These are phyloP conservation scores for Simplicillium aogashimaense DNA, from an alignment of 2,329 filamentous ascomycete species.

Conservation along the genomic window DNA sequence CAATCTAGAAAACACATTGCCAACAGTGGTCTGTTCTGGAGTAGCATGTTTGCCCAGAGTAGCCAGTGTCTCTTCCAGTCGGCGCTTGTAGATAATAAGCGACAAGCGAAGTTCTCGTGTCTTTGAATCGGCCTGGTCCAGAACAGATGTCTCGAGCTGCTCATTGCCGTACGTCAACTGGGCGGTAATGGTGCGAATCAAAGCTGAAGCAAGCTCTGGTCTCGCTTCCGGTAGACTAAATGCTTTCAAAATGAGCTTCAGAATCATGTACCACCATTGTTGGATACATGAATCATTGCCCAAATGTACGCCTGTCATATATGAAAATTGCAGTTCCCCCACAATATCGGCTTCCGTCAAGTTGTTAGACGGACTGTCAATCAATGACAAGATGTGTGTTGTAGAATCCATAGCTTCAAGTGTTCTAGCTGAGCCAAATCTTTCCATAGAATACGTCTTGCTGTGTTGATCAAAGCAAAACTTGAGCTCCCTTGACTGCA, in stretches of 20 bases:
- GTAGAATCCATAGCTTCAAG: conserved; percentile 38
- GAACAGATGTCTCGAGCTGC: conserved; percentile 34
- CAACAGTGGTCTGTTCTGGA: conserved; percentile 31
- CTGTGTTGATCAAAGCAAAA: conserved; percentile 36
- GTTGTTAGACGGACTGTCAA: conserved; percentile 18
- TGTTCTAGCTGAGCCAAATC: conserved; percentile 26
- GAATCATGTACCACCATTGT: conserved; percentile 50
- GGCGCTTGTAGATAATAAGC: conserved; percentile 44
- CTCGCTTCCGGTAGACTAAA: conserved; percentile 30
- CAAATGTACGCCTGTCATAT: conserved; percentile 45
- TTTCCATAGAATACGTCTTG: conserved; percentile 29
- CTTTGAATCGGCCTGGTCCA: conserved; percentile 23
- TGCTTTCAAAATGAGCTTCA: conserved; percentile 40
- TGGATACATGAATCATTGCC: conserved; percentile 50
- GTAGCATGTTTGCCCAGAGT: conserved; percentile 25
- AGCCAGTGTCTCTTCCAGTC: conserved; percentile 36
- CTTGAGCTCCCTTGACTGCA: conserved; percentile 28
- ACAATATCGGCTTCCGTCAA: conserved; percentile 33
- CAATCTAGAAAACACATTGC: conserved; percentile 32
- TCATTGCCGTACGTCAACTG: conserved; percentile 44
- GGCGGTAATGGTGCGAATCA: conserved; percentile 41
- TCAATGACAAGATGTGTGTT: conserved; percentile 29
- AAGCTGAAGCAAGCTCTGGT: conserved; percentile 32
- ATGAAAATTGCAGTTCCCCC: conserved; percentile 52
- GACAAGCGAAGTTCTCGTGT: conserved; percentile 30